Percentiles rank a stretch among this genome's conserved stretches.
These are phyloP conservation scores for Pythium sukuiense DNA, from an alignment of 352 stramenopile genomes.

Conservation along the genomic window DNA sequence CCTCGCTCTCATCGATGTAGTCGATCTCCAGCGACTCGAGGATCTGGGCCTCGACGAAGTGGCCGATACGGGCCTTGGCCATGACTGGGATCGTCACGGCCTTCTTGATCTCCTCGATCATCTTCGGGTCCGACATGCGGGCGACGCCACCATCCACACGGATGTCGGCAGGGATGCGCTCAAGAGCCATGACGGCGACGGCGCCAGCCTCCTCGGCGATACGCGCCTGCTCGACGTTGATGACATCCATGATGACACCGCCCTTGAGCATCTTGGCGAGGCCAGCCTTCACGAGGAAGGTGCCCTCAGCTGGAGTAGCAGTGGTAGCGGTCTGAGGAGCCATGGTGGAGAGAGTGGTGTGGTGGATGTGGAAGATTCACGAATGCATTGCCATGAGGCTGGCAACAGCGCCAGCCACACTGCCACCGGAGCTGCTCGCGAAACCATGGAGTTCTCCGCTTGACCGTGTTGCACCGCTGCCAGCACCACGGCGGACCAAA, in stretches of 20 bases:
- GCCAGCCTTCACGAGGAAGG: conserved; percentile 94
- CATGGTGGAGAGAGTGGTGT: conserved; percentile 21
- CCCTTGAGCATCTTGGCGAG: conserved; percentile 99
- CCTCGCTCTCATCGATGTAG: conserved; percentile 99
- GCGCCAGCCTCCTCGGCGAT: conserved; percentile 97
- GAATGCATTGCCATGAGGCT: conserved; percentile 1
- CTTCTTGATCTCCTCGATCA: conserved; percentile 99
- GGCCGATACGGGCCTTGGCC: conserved; percentile 98
- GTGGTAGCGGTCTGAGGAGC: conserved; percentile 31
- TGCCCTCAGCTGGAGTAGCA: conserved; percentile 59
- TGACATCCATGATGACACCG: conserved; percentile 97
- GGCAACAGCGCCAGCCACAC: not conserved
- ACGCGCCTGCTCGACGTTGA: conserved; percentile 91
- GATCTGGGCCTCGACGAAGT: conserved; percentile 99
- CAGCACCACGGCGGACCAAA: conserved; percentile 14
- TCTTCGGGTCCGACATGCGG: conserved; percentile 96
- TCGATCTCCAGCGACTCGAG: conserved; percentile 97
- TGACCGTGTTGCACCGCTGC: conserved; percentile 13
- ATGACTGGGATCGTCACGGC: conserved; percentile 99
- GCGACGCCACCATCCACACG: conserved; percentile 95
- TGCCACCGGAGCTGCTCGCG: conserved; percentile 9
- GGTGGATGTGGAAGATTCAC: conserved; percentile 19
- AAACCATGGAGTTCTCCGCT: conserved; percentile 7
- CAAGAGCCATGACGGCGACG: conserved; percentile 98
- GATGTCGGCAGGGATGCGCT: conserved; percentile 98